Base-by-base conservation (phyloP, 2,329 filamentous ascomycete genomes). In the Cercospora nicotianae region DNA sequence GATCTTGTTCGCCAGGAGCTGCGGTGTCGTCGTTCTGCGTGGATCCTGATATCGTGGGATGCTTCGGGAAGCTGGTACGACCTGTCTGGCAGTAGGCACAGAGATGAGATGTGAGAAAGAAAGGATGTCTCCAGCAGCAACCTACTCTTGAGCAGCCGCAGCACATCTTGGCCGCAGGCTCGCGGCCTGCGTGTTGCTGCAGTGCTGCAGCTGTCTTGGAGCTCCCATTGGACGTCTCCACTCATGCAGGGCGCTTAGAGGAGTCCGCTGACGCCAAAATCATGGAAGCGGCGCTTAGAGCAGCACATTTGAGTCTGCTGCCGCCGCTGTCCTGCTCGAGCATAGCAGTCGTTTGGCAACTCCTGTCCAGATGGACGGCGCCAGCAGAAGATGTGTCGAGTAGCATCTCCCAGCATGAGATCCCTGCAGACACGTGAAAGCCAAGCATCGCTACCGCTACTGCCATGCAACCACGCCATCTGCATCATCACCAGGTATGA, bases 201-300 rank as follows among this genome's bases (percentile, higher is more conserved):
- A 61, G 39, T 57, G 53, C 65, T 66, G 63, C 67, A 64, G 66
- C 42, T 67, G 67, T 59, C 33, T 64, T 18, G 23, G 30, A 65
- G 66, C 70, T 68, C 45, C 55, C 60, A 72, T 72, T 72, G 68
- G 70, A 33, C 31, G 20, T 42, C 51, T 64, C 51, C 62, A 42
- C 48, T 66, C 30, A 65, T 71, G 64, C 69, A 69, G 64, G 69
- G 69, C 69, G 63, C 67, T 42, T 64, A 65, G 63, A 63, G 59
- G 7, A 26, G 30, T 63, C 33, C 59, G 48, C 58, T 62, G 60
- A 64, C 62, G 61, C 66, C 61, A 36, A 39, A 39, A 20, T 45
- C 57, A 65, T 65, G 66, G 62, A 59, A 63, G 12, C 30, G 66
- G 66, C 66, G 66, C 66, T 68, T 68, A 65, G 42, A 65, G 63